Conservation (phyloP, 2,329 filamentous ascomycete genomes). For the Pyrenophora tritici-repentis region DNA sequence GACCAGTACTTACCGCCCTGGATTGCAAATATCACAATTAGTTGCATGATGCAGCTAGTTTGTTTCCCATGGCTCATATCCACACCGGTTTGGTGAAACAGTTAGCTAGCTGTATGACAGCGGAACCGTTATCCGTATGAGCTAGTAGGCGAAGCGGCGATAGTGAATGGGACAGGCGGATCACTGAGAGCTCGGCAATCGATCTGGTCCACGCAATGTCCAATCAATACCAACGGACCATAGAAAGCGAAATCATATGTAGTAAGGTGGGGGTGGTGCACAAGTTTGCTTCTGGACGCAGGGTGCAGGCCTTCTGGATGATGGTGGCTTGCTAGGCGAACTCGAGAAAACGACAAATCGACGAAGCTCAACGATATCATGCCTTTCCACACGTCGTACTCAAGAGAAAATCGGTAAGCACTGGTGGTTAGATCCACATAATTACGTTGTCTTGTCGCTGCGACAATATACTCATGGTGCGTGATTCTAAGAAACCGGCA, state of each 20-base stretch:
- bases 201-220: neutral
- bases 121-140: slow-evolving; percentile 2
- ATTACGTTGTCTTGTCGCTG: neutral
- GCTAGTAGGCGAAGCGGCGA: neutral
- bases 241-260: neutral
- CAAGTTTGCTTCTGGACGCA: slow-evolving; percentile 3
- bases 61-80: neutral
- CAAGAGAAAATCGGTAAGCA: neutral
- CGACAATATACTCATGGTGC: neutral
- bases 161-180: neutral
- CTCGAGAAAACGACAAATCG: slow-evolving; percentile 15
- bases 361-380: slow-evolving; percentile 8
- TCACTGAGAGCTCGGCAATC: neutral
- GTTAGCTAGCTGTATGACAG: slow-evolving; percentile 1
- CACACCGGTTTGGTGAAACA: neutral
- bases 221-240: neutral
- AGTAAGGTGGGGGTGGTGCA: neutral
- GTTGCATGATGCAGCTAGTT: neutral
- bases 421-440: neutral
- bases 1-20: neutral
- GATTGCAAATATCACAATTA: neutral
- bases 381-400: neutral
- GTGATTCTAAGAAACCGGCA: neutral
- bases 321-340: slow-evolving; percentile 14
- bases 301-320: neutral